Evolutionary conservation across 2,329 filamentous ascomycete species (phyloP).

Genomic region (Fusarium temperatum): DNA sequence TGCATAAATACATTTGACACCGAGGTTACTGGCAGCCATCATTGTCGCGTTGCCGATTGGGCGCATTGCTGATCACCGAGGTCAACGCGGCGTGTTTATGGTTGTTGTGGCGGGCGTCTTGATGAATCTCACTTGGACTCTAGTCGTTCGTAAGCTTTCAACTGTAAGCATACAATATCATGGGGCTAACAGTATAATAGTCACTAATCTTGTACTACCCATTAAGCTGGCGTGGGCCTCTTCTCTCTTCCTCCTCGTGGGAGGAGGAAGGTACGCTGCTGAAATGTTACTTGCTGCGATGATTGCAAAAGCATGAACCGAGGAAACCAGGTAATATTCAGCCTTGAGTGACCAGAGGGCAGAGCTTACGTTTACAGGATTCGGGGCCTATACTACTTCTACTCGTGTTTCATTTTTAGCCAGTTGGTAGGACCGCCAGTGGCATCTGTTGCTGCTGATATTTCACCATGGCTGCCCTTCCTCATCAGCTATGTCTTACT

Average conservation of each 20-base stretch:
- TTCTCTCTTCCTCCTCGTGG: neutral
- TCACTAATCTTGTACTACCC: too few species aligned
- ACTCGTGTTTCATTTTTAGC: neutral
- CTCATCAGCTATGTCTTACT: neutral
- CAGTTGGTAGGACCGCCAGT: too few species aligned
- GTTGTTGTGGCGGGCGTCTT: neutral
- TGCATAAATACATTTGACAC: too few species aligned
- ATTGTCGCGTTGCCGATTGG: neutral
- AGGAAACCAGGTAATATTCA: neutral
- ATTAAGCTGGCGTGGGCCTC: neutral
- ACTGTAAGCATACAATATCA: accelerated
- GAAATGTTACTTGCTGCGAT: neutral
- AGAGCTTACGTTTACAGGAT: neutral
- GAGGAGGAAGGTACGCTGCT: neutral
- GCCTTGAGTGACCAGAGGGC: too few species aligned
- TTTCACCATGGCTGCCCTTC: neutral
- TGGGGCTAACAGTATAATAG: too few species aligned
- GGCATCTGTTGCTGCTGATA: neutral
- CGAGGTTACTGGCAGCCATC: neutral
- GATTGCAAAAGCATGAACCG: neutral
- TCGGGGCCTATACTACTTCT: neutral
- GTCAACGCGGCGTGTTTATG: neutral
- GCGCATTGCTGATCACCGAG: neutral
- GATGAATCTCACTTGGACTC: neutral
- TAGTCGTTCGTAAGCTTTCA: neutral